A percentile compares a stretch with the other conserved stretches of the same genome.
These are phyloP conservation scores for Cladophialophora exuberans DNA, from an alignment of 2,329 filamentous ascomycete species.

Conservation along the genomic window DNA sequence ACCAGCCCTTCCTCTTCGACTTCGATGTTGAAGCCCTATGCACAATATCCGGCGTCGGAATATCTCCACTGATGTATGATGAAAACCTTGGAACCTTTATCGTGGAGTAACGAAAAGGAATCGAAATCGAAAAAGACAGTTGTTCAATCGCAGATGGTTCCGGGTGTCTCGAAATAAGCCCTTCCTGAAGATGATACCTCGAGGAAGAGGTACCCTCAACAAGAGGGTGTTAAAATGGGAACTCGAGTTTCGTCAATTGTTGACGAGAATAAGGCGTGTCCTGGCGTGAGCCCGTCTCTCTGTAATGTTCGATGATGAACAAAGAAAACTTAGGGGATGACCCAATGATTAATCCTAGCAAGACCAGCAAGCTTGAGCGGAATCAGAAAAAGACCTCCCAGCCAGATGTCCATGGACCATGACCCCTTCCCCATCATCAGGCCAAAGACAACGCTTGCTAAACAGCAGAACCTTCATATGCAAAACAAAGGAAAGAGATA, in stretches of 20 bases:
- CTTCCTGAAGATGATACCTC: background rate
- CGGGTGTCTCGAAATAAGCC: constrained; percentile 7
- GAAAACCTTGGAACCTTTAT: constrained; percentile 7
- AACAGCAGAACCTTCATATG: constrained; percentile 28
- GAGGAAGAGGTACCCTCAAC: too few species aligned
- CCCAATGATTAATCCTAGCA: constrained; percentile 26
- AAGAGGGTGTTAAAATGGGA: constrained; percentile 5
- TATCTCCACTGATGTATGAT: constrained; percentile 9
- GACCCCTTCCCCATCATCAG: constrained; percentile 19
- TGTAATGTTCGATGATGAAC: constrained; percentile 26
- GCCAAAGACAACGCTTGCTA: constrained; percentile 34
- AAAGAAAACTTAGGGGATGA: constrained; percentile 22
- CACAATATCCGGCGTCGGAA: constrained; percentile 7
- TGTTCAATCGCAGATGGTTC: constrained; percentile 9
- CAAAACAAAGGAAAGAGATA: constrained; percentile 26
- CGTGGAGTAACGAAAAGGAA: background rate
- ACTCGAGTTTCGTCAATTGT: constrained; percentile 10
- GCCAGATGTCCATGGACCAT: constrained; percentile 18
- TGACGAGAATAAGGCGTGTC: constrained; percentile 23
- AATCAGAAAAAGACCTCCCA: constrained; percentile 25
- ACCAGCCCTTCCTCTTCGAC: background rate
- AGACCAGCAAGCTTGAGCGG: constrained; percentile 27
- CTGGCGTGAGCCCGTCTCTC: constrained; percentile 34
- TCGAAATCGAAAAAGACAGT: constrained; percentile 24
- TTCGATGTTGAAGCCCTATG: background rate